Conservation (phyloP, 306 rosid species). For the Lathyrus sativus region DNA sequence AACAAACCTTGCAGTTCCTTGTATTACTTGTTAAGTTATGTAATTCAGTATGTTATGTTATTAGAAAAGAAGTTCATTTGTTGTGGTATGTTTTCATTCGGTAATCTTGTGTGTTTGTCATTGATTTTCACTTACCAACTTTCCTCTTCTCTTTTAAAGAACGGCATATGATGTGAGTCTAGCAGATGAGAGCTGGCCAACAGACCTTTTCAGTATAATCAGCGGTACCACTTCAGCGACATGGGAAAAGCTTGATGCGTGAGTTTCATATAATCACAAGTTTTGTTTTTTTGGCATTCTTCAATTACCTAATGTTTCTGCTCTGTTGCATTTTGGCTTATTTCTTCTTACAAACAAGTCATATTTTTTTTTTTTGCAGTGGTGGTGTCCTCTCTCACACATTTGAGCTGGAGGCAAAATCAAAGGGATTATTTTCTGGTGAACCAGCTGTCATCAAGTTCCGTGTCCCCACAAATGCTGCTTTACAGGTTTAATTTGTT, state of each 20-base stretch:
- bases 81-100: constrained; percentile 17
- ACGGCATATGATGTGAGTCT: constrained; percentile 89
- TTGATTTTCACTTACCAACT: constrained; percentile 16
- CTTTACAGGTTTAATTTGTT: constrained; percentile 66
- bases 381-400: constrained; percentile 76
- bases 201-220: constrained; percentile 57
- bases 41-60: constrained; percentile 8
- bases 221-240: constrained; percentile 75
- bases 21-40: not conserved
- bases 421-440: constrained; percentile 66
- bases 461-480: constrained; percentile 86
- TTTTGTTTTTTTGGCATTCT: constrained; percentile 33
- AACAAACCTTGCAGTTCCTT: constrained; percentile 7
- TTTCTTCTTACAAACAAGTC: constrained; percentile 13
- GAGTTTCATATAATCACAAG: constrained; percentile 42
- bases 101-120: constrained; percentile 7
- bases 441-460: constrained; percentile 84
- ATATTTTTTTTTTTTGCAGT: constrained; percentile 46
- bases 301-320: constrained; percentile 17
- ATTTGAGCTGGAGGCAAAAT: constrained; percentile 85
- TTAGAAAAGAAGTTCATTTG: not conserved
- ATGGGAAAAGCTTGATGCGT: constrained; percentile 99
- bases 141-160: constrained; percentile 44
- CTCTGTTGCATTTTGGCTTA: constrained; percentile 15
- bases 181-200: constrained; percentile 81